Evolutionary conservation across 176 grass and related monocot species (phyloP).

Genomic region (Musa troglodytarum): DNA sequence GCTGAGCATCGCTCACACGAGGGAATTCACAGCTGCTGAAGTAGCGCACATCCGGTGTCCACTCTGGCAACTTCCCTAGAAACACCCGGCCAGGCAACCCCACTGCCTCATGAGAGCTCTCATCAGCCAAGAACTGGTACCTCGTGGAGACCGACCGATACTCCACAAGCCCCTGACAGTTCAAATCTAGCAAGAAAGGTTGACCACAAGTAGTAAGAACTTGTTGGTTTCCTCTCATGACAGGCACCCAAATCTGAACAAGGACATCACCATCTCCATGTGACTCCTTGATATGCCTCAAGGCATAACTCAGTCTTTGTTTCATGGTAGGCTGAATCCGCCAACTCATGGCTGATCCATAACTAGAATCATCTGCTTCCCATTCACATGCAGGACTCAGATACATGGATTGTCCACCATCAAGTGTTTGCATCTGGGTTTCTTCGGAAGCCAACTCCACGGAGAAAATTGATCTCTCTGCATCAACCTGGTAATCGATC

Average conservation of each 20-base stretch:
- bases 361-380: slow-evolving; percentile 1
- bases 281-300: slow-evolving; percentile 53
- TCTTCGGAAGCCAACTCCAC: slow-evolving; percentile 7
- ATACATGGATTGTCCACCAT: not conserved
- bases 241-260: slow-evolving; percentile 81
- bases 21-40: slow-evolving; percentile 77
- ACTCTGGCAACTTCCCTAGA: slow-evolving; percentile 76
- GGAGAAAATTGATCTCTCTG: slow-evolving; percentile 26
- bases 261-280: slow-evolving; percentile 44
- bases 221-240: slow-evolving; percentile 46
- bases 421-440: not conserved
- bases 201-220: slow-evolving; percentile 84
- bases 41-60: slow-evolving; percentile 90
- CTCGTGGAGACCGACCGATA: slow-evolving; percentile 54
- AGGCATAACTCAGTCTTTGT: slow-evolving; percentile 54
- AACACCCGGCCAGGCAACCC: slow-evolving; percentile 87
- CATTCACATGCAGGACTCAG: not conserved
- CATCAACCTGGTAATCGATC: slow-evolving; percentile 13
- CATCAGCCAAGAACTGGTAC: slow-evolving; percentile 85
- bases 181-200: slow-evolving; percentile 59
- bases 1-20: slow-evolving; percentile 54
- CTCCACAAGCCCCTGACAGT: slow-evolving; percentile 37
- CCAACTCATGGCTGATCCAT: slow-evolving; percentile 4
- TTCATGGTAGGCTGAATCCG: slow-evolving; percentile 37
- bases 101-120: slow-evolving; percentile 29